These are phyloP conservation scores for Gynostemma pentaphyllum DNA, from an alignment of 306 rosid species.

Conservation along the genomic window DNA sequence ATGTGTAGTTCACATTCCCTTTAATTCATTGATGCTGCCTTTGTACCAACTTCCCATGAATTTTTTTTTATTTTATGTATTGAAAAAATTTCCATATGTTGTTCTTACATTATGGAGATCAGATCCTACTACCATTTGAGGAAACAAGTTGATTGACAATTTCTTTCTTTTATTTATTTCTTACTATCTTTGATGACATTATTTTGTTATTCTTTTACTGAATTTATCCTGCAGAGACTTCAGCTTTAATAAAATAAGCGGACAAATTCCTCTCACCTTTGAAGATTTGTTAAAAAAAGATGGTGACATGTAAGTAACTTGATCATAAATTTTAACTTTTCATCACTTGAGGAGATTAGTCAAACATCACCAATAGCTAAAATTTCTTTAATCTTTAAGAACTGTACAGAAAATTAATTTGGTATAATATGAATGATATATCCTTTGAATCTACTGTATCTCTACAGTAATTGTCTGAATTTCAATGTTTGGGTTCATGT, in stretches of 20 bases:
- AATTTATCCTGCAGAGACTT: constrained; percentile 49
- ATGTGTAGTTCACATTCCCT: too few relatives aligned
- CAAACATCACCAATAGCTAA: neutral
- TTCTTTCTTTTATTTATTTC: too few relatives aligned
- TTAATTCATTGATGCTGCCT: too few relatives aligned
- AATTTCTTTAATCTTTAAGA: neutral
- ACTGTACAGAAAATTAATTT: neutral
- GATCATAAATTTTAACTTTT: neutral
- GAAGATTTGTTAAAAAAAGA: neutral
- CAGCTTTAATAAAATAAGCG: constrained; percentile 58
- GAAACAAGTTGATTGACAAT: too few relatives aligned
- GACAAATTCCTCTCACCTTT: constrained; percentile 32
- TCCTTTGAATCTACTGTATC: neutral
- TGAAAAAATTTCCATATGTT: too few relatives aligned
- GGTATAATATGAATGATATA: neutral
- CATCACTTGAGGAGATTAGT: neutral
- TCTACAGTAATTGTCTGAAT: neutral
- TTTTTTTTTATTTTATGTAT: too few relatives aligned
- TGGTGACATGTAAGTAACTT: constrained; percentile 31
- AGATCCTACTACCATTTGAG: too few relatives aligned
- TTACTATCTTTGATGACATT: too few relatives aligned
- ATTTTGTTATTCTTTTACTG: too few relatives aligned
- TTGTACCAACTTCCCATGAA: too few relatives aligned
- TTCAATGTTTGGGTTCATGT: neutral
- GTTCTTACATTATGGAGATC: too few relatives aligned